These are phyloP conservation scores for Petrea volubilis DNA, from an alignment of 257 asterid genomes.

Conservation along the genomic window DNA sequence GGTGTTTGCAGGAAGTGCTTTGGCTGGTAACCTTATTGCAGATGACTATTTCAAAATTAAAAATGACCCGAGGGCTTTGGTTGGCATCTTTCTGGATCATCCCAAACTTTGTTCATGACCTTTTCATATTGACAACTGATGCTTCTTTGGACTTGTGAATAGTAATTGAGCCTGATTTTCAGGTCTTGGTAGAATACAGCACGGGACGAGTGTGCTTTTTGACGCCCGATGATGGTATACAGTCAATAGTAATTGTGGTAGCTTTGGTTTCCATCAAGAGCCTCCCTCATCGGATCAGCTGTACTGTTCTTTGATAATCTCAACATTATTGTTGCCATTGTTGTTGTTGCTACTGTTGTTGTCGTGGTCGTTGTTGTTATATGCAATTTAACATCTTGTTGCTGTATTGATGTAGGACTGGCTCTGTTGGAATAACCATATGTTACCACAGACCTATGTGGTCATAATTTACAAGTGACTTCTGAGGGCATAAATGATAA, in stretches of 20 bases:
- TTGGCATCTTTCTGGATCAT: background rate
- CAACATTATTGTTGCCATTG: background rate
- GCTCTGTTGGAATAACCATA: background rate
- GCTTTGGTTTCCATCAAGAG: background rate
- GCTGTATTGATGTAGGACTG: background rate
- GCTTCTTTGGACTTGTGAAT: background rate
- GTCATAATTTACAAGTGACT: background rate
- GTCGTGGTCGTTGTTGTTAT: background rate
- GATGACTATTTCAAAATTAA: background rate
- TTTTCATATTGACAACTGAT: background rate
- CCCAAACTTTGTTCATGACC: background rate
- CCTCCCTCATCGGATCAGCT: background rate
- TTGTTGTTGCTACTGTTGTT: background rate
- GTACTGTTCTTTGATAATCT: background rate
- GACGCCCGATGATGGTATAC: background rate
- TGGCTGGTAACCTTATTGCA: slow-evolving; percentile 4
- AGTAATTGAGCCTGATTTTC: background rate
- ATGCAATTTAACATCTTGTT: background rate
- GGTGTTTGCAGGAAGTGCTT: too few species aligned
- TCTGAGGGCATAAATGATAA: slow-evolving; percentile 6
- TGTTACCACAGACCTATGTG: background rate
- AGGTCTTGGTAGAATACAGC: background rate
- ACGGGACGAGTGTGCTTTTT: background rate
- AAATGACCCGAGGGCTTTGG: background rate
- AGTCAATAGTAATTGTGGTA: background rate